These are phyloP conservation scores for Eucalyptus polybractea DNA, from an alignment of 345 rosid genomes.

Conservation along the genomic window DNA sequence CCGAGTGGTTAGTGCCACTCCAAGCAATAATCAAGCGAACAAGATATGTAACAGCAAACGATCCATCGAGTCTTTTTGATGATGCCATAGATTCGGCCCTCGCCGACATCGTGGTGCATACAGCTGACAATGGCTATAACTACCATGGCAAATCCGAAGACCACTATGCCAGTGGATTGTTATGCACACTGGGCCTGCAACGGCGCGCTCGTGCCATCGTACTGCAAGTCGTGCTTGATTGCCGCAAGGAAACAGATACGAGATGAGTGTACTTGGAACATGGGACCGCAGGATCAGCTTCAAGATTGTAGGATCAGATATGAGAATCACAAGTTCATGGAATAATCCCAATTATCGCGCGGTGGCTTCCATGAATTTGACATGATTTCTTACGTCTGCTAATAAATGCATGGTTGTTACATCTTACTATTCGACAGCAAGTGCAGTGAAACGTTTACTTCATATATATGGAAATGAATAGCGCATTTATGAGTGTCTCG, in stretches of 20 bases:
- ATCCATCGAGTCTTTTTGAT: accelerated
- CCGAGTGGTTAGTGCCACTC: no score
- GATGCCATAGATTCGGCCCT: accelerated
- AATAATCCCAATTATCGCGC: neutral
- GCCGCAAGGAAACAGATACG: accelerated
- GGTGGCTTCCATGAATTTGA: neutral
- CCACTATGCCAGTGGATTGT: neutral
- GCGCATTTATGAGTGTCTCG: neutral
- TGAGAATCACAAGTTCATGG: neutral
- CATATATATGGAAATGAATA: neutral
- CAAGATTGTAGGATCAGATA: neutral
- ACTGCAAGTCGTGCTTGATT: neutral
- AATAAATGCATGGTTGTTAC: neutral
- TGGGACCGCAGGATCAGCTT: neutral
- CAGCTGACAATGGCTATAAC: accelerated
- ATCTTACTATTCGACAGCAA: neutral
- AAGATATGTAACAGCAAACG: neutral
- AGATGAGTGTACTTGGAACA: neutral
- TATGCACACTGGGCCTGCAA: neutral
- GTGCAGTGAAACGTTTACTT: neutral
- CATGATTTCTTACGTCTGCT: no score
- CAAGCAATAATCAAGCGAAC: no score
- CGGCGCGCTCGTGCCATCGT: no score
- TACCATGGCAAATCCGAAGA: accelerated
- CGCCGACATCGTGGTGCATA: accelerated